Base-by-base conservation (phyloP, 768 basidiomycete genomes). In the Kwoniella sp. region DNA sequence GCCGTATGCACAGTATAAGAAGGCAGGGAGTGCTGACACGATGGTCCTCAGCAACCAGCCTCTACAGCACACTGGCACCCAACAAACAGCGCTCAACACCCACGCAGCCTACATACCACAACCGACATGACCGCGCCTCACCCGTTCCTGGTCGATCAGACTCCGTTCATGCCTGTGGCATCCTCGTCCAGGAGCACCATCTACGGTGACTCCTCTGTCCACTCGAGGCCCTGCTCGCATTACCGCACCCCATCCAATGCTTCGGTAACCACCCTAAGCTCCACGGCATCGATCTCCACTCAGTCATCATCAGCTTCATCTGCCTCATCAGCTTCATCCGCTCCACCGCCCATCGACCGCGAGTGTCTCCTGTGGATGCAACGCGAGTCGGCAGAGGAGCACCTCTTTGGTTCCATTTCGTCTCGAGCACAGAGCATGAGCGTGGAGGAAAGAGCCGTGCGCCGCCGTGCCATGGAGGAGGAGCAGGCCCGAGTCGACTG, bases 351-450 rank as follows among this genome's bases (percentile, higher is more conserved):
- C 14, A 50, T 54, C 33, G 52, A 54, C 38, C 22, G 37, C 20
- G 46, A 47, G 38, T 59, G 57, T 28, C 26, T 54, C 12, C 31
- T 41, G 50, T 59, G 46, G 40, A 59, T 59, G 53, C 47, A 50
- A 37, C 32, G 23, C 12, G 42, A 49, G 27, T 23, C 45, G 6
- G 5, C 11, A 7, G 52, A 54, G 22, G 27, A 47, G 3, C 57
- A 59, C 38, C 33, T 54, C 19, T 59, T 59, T 27, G 57, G 57
- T 0, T 54, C 52, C 12, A 44, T 59, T 23, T 22, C 46, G 19
- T 39, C 32, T 32, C 19, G 56, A 40, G 43, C 27, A 0, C 36
- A 15, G 3, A 22, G 33, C 10, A 12, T 57, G 17, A 57, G 56
- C 34, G 5, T 31, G 11, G 56, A 57, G 32, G 56, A 51, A 27